Evolutionary conservation across 2,329 filamentous ascomycete species (phyloP).

Genomic region (Sclerotinia glacialis): DNA sequence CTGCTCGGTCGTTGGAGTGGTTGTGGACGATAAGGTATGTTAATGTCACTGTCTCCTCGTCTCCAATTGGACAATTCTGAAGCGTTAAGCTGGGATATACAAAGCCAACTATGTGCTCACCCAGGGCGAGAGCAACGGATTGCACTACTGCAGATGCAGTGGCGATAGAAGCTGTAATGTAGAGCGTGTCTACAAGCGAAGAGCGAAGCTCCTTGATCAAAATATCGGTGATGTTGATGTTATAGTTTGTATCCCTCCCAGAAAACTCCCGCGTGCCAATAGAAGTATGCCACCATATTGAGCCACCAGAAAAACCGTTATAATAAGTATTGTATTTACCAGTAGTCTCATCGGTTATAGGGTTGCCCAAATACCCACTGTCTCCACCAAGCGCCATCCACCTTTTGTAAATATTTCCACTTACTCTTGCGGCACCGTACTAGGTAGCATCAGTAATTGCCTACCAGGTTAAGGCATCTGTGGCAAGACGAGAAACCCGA

Average conservation of each 20-base stretch:
- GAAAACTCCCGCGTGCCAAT: slow-evolving; percentile 7
- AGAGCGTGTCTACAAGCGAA: slow-evolving; percentile 8
- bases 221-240: not conserved
- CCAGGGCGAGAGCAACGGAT: not conserved
- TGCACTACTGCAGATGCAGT: not conserved
- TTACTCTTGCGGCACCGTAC: not conserved
- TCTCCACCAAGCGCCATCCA: slow-evolving; percentile 9
- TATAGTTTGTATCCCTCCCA: slow-evolving; percentile 3
- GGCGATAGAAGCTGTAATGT: slow-evolving; percentile 2
- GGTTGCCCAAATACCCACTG: not conserved
- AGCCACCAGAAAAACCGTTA: slow-evolving; percentile 1
- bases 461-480: not conserved
- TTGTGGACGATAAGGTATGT: slow-evolving; percentile 9
- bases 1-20: slow-evolving; percentile 1
- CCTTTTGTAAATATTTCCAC: slow-evolving; percentile 10
- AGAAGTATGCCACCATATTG: slow-evolving; percentile 17
- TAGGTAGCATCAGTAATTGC: not conserved
- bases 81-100: slow-evolving; percentile 3
- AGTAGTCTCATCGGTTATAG: not conserved
- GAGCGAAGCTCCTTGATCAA: slow-evolving; percentile 9
- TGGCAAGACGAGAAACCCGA: too few species aligned
- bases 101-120: not conserved
- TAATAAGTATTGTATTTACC: slow-evolving; percentile 7
- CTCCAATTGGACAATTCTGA: not conserved
- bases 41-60: slow-evolving; percentile 12